Conservation (phyloP, 352 stramenopile species). For the Globisporangium recalcitrans region DNA sequence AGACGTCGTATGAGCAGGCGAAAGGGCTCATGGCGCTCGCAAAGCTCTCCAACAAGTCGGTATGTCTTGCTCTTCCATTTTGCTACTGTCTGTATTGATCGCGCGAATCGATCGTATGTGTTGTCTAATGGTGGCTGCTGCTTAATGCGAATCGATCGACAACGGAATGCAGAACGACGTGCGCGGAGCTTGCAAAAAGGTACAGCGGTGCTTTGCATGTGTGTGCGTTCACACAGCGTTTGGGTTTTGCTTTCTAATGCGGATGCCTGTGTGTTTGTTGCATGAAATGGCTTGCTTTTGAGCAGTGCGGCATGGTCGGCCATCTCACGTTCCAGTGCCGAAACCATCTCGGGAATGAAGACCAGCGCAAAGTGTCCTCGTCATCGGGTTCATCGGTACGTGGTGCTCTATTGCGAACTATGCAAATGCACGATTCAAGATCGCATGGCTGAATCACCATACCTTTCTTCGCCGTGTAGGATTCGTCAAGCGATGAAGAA, state of each 20-base stretch:
- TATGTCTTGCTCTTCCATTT: constrained; percentile 22
- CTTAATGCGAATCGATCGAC: too few relatives aligned
- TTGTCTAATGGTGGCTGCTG: background rate
- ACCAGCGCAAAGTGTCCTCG: constrained; percentile 32
- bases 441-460: too few relatives aligned
- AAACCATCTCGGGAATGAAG: constrained; percentile 58
- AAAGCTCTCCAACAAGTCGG: constrained; percentile 92
- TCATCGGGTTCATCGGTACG: constrained; percentile 21
- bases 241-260: background rate
- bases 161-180: constrained; percentile 47
- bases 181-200: constrained; percentile 83
- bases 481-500: constrained; percentile 25
- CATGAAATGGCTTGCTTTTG: background rate
- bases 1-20: constrained; percentile 84
- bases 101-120: too few relatives aligned
- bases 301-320: constrained; percentile 84
- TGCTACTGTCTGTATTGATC: too few relatives aligned
- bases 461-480: too few relatives aligned
- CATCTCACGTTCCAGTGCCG: constrained; percentile 90
- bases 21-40: constrained; percentile 92
- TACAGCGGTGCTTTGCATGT: constrained; percentile 8
- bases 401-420: background rate
- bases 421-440: background rate
- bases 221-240: background rate
- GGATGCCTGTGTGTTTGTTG: background rate